These are phyloP conservation scores for Alliaria petiolata DNA, from an alignment of 345 rosid genomes.

Conservation along the genomic window DNA sequence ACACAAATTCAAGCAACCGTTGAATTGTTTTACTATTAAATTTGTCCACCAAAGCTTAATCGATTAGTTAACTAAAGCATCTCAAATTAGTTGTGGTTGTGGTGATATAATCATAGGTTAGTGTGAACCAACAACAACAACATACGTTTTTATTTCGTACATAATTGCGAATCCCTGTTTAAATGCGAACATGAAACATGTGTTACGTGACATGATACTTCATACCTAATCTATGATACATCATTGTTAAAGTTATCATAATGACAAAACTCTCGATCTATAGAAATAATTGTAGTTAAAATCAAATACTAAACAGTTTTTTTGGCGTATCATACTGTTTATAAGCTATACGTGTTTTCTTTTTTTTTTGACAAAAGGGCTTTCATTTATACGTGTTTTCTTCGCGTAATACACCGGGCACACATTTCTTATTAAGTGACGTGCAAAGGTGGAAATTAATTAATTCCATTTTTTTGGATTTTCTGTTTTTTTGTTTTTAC, in stretches of 20 bases:
- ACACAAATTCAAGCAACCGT: constrained; percentile 35
- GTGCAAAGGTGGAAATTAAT: constrained; percentile 31
- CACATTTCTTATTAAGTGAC: constrained; percentile 30
- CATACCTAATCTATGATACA: constrained; percentile 18
- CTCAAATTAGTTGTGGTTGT: constrained; percentile 19
- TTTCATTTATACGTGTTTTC: too few relatives aligned
- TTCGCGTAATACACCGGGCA: constrained; percentile 13
- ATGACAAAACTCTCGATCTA: background rate
- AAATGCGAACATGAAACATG: constrained; percentile 19
- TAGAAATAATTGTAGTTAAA: background rate
- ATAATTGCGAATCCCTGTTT: background rate
- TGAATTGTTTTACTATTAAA: constrained; percentile 18
- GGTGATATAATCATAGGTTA: constrained; percentile 28
- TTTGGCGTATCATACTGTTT: background rate
- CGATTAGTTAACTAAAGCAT: constrained; percentile 17
- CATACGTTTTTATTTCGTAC: background rate
- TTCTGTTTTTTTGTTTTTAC: background rate
- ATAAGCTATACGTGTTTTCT: background rate
- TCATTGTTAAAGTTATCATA: background rate
- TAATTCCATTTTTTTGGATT: background rate
- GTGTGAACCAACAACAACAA: constrained; percentile 31
- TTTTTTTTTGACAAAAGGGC: too few relatives aligned
- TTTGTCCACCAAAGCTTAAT: constrained; percentile 17
- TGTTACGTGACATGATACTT: constrained; percentile 16
- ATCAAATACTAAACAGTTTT: background rate